Base-by-base conservation (phyloP, 495 filamentous ascomycete genomes). In the Neurospora intermedia region DNA sequence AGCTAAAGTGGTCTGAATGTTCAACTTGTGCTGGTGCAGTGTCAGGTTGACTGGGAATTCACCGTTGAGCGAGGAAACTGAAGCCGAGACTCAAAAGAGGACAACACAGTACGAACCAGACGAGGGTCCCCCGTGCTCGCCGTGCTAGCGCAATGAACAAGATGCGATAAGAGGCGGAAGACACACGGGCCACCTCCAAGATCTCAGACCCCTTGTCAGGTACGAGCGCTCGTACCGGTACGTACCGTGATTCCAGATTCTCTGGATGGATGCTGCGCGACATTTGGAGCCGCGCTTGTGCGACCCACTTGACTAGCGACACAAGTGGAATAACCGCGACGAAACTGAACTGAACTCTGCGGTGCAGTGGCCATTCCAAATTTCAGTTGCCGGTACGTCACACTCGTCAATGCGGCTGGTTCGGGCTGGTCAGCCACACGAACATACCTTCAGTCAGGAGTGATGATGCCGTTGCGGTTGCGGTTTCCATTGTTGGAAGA, bases 291-390 rank as follows among this genome's bases (percentile, higher is more conserved):
- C 72, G 72, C 74, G 40, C 70, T 62, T 27, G 54, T 54, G 42
- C 43, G 71, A 35, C 69, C 69, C 54, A 71, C 42, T 38, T 18
- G 2, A 38, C 59, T n/a, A 75, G 54, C 69, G 69, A 75, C 73
- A 69, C 72, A 74, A n/a, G n/a, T n/a, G n/a, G n/a, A n/a, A 74
- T 46, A 77, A 66, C 74, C 74, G 72, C 74, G 70, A 31, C 71
- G 70, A 39, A 72, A 54, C 46, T 48, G 27, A 27, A 27, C 27
- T 27, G 27, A 31, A 31, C 27, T 31, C 27, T 31, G 27, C 27
- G 3, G 27, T 31, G 27, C 27, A 31, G 27, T 31, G 46, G 20
- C 46, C 46, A 54, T 27, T 31, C 48, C 6, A 59, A 16, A 59
- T 27, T 59, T 59, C 48, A 31, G 48, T 59, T 59, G 23, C 48